Percentiles rank a stretch among this genome's conserved stretches.
Evolutionary conservation across 768 basidiomycete genomes (phyloP).

Genomic region (Amanita exitialis): DNA sequence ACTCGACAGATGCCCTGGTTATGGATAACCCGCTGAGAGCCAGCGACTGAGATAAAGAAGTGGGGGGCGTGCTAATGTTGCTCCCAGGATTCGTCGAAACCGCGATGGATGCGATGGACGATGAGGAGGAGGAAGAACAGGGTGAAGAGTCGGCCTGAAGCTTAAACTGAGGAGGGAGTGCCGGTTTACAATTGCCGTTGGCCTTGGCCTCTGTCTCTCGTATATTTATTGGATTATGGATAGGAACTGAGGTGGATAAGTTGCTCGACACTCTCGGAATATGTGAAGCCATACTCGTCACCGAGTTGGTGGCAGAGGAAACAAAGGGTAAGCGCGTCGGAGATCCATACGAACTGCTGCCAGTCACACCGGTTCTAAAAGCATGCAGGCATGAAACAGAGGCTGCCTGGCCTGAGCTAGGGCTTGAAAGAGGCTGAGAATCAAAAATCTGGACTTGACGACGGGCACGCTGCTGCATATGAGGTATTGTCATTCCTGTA

Average conservation of each 20-base stretch:
- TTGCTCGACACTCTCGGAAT: constrained; percentile 30
- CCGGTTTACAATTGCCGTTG: neutral
- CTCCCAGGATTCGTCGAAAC: constrained; percentile 25
- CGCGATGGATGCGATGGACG: constrained; percentile 36
- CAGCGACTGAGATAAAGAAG: constrained; percentile 40
- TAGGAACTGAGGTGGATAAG: constrained; percentile 21
- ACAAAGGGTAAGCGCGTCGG: constrained; percentile 28
- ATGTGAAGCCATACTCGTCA: constrained; percentile 28
- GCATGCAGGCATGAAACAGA: constrained; percentile 20
- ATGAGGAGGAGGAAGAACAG: constrained; percentile 43
- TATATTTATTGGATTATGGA: neutral
- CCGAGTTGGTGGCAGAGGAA: constrained; percentile 13
- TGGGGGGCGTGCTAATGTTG: constrained; percentile 48
- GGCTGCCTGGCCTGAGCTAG: constrained; percentile 24
- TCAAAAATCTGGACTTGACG: constrained; percentile 75
- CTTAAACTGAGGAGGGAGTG: constrained; percentile 11
- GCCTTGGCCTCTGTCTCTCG: neutral
- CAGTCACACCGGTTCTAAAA: constrained; percentile 17
- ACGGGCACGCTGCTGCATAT: constrained; percentile 36
- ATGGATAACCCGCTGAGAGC: constrained; percentile 32
- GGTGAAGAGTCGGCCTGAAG: constrained; percentile 15
- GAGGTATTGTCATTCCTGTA: constrained; percentile 52
- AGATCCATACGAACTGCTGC: constrained; percentile 31
- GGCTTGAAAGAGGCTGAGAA: constrained; percentile 69
- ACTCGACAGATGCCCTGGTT: constrained; percentile 14